A percentile compares a stretch with the other conserved stretches of the same genome.
These are phyloP conservation scores for Kwoniella europaea DNA, from an alignment of 768 basidiomycete genomes.

Conservation along the genomic window DNA sequence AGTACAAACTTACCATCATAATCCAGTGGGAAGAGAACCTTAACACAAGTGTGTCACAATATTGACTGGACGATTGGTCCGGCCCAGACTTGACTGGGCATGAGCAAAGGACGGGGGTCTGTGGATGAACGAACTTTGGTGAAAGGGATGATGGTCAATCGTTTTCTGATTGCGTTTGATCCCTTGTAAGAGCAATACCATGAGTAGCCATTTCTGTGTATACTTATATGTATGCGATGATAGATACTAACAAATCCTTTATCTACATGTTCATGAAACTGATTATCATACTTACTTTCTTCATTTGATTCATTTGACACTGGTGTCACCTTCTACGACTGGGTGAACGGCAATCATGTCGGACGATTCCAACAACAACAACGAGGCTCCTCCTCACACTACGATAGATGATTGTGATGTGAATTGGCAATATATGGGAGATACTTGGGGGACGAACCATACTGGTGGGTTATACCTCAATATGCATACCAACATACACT, in stretches of 20 bases:
- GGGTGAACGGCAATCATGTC: not conserved
- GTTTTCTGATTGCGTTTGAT: not conserved
- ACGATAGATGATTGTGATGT: constrained; percentile 20
- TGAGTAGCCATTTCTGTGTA: too few relatives aligned
- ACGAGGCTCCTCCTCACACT: constrained; percentile 3
- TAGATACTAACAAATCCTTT: too few relatives aligned
- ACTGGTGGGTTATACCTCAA: constrained; percentile 14
- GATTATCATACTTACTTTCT: too few relatives aligned
- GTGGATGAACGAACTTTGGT: not conserved
- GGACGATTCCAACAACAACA: not conserved
- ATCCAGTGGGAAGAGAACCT: not conserved
- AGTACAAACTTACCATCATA: not conserved
- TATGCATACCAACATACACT: not conserved
- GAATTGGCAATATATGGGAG: constrained; percentile 10
- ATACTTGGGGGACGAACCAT: constrained; percentile 26
- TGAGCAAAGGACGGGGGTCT: not conserved
- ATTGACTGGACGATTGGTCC: not conserved
- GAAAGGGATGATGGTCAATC: not conserved
- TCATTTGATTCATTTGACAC: too few relatives aligned
- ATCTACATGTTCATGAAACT: too few relatives aligned
- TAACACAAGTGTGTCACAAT: not conserved
- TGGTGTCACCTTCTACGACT: too few relatives aligned
- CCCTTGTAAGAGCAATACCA: not conserved
- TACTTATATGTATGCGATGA: not conserved
- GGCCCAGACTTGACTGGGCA: not conserved